Evolutionary conservation across 2,329 filamentous ascomycete species (phyloP).

Genomic region (Macrophomina phaseolina): DNA sequence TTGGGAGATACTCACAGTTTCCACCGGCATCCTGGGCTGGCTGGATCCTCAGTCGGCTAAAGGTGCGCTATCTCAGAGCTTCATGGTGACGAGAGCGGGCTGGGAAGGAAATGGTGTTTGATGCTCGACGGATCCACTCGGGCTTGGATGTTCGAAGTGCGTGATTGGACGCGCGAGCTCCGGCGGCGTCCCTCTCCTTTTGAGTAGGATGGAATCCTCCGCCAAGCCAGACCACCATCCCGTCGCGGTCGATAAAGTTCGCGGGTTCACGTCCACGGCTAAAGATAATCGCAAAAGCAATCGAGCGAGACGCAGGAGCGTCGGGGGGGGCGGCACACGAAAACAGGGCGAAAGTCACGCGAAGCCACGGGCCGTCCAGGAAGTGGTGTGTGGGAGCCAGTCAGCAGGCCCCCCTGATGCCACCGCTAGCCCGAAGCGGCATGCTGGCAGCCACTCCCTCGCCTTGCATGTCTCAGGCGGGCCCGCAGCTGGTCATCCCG

Average conservation of each 20-base stretch:
- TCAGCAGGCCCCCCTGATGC: slow-evolving; percentile 18
- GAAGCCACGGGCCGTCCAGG: not conserved
- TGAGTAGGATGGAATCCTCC: not conserved
- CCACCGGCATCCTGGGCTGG: not conserved
- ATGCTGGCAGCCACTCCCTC: not conserved
- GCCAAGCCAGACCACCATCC: not conserved
- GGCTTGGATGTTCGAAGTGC: not conserved
- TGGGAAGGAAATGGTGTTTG: too few species aligned
- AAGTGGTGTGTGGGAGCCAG: slow-evolving; percentile 20
- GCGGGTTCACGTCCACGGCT: not conserved
- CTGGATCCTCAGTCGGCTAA: not conserved
- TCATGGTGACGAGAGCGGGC: too few species aligned
- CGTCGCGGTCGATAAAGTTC: not conserved
- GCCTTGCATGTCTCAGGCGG: slow-evolving; percentile 13
- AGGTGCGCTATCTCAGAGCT: too few species aligned
- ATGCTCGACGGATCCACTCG: not conserved
- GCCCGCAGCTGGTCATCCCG: not conserved
- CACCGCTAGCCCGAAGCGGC: not conserved
- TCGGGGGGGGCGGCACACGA: not conserved
- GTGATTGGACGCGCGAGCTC: not conserved
- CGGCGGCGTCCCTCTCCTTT: not conserved
- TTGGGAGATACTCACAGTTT: not conserved
- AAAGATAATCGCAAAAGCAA: not conserved
- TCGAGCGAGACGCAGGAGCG: not conserved
- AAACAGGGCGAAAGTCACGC: not conserved